Evolutionary conservation across 129 eudicot species (phyloP).

Genomic region (Deinandra increscens): DNA sequence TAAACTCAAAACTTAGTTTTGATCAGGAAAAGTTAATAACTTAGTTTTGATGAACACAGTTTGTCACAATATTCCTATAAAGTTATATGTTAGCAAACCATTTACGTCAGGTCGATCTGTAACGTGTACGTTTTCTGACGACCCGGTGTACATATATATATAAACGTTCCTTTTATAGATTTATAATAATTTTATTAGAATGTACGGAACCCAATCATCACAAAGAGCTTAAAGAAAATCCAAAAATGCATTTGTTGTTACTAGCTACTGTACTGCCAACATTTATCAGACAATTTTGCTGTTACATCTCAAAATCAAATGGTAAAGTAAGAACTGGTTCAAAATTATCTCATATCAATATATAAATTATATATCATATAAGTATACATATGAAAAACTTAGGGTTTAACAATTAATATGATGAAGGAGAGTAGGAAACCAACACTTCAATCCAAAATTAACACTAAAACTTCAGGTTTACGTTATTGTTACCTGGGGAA

Average conservation of each 20-base stretch:
- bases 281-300: conserved; percentile 25
- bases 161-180: too few relatives aligned
- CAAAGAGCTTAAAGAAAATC: background rate
- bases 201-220: background rate
- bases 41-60: too few relatives aligned
- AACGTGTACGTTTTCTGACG: too few relatives aligned
- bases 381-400: conserved; percentile 20
- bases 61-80: too few relatives aligned
- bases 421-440: conserved; percentile 14
- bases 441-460: conserved; percentile 23
- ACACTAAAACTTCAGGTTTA: conserved; percentile 6
- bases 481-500: too few relatives aligned
- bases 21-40: too few relatives aligned
- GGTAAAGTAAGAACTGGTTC: conserved; percentile 8
- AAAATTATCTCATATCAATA: conserved; percentile 20
- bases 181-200: background rate
- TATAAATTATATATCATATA: background rate
- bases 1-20: too few relatives aligned
- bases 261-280: conserved; percentile 17
- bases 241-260: conserved; percentile 5
- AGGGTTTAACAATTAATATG: conserved; percentile 8
- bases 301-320: conserved; percentile 25
- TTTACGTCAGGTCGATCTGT: too few relatives aligned
- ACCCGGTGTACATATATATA: too few relatives aligned
- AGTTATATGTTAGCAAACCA: too few relatives aligned